A percentile compares a stretch with the other conserved stretches of the same genome.
These are phyloP conservation scores for Jamesozyma hellenica DNA, from an alignment of 805 yeast species.

Conservation along the genomic window DNA sequence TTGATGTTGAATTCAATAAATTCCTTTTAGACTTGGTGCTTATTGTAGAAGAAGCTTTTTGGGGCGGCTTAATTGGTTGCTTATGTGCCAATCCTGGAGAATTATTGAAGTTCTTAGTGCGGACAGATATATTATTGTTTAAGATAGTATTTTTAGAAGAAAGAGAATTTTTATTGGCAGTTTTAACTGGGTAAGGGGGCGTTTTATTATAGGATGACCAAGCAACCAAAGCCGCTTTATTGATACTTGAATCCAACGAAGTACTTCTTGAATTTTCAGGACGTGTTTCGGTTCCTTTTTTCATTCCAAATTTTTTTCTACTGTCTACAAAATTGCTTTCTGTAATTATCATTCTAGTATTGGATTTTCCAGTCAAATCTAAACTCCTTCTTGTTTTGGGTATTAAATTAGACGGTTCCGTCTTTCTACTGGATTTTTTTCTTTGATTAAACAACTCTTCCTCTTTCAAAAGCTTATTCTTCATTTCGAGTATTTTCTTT, in stretches of 20 bases:
- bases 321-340: too few species aligned
- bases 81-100: too few species aligned
- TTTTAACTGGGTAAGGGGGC: not conserved
- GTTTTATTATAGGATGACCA: constrained; percentile 5
- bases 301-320: too few species aligned
- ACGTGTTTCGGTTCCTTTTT: too few species aligned
- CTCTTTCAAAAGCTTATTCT: not conserved
- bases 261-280: not conserved
- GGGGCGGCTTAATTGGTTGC: too few species aligned
- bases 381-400: constrained; percentile 6
- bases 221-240: constrained; percentile 7
- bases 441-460: not conserved
- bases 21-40: too few species aligned
- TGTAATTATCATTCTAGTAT: not conserved
- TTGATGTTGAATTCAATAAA: too few species aligned
- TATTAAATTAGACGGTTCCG: not conserved
- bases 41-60: too few species aligned
- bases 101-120: too few species aligned
- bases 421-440: not conserved
- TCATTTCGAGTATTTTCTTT: constrained; percentile 4
- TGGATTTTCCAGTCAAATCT: constrained; percentile 3
- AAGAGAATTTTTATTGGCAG: not conserved
- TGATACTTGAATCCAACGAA: constrained; percentile 3
- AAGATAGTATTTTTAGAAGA: not conserved
- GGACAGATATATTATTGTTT: too few species aligned